Percentiles rank a stretch among this genome's conserved stretches.
These are phyloP conservation scores for Cucumis hystrix DNA, from an alignment of 306 rosid genomes.

Conservation along the genomic window DNA sequence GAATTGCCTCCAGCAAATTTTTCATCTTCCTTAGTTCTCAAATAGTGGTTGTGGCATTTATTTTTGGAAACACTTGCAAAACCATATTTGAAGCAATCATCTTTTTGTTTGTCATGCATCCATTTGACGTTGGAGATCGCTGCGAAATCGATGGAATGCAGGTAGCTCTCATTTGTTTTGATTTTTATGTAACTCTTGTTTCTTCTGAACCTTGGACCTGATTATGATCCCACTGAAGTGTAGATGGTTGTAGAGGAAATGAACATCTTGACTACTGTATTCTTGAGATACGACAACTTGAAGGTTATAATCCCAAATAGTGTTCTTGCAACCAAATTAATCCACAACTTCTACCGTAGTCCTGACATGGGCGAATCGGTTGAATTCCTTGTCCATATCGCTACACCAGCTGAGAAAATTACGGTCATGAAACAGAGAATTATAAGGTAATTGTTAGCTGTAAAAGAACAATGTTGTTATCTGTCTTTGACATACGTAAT, in stretches of 20 bases:
- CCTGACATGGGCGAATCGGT: slow-evolving; percentile 79
- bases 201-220: not conserved
- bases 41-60: slow-evolving; percentile 65
- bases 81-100: slow-evolving; percentile 72
- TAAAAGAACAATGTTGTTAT: not conserved
- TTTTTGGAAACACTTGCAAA: slow-evolving; percentile 92
- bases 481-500: not conserved
- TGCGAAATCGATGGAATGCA: slow-evolving; percentile 75
- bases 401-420: slow-evolving; percentile 70
- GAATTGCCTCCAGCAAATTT: slow-evolving; percentile 57
- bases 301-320: slow-evolving; percentile 54
- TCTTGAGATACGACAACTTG: slow-evolving; percentile 55
- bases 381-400: slow-evolving; percentile 57
- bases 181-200: not conserved
- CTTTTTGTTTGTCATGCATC: slow-evolving; percentile 85
- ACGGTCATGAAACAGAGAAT: slow-evolving; percentile 50
- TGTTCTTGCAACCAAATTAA: slow-evolving; percentile 55
- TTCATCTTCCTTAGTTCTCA: slow-evolving; percentile 71
- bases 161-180: slow-evolving; percentile 27
- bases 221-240: slow-evolving; percentile 2
- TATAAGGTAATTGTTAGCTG: slow-evolving; percentile 21
- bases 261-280: slow-evolving; percentile 91
- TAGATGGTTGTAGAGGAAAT: slow-evolving; percentile 96
- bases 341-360: slow-evolving; percentile 76
- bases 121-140: slow-evolving; percentile 91